phyloP scores from a whole-genome alignment of 345 rosid species.

The Jatropha curcas region DNA sequence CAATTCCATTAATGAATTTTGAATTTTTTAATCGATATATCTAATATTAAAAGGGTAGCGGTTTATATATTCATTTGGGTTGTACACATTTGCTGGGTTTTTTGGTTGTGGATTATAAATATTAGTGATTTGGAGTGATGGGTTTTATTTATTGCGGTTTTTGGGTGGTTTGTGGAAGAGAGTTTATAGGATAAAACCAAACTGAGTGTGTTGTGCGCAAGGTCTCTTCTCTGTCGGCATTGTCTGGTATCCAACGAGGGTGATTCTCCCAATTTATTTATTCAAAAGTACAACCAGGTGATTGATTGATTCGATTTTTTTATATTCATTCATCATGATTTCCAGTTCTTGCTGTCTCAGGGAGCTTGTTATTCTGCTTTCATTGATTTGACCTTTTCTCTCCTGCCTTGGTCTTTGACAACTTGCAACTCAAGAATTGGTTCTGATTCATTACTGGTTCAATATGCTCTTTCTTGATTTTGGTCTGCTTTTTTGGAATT shows the following conservation, averaged over 20 bases:
- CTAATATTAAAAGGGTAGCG: conserved; percentile 35
- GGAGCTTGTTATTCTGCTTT: conserved; percentile 4
- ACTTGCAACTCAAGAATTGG: conserved; percentile 20
- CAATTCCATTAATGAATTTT: too few relatives aligned
- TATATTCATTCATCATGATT: conserved; percentile 12
- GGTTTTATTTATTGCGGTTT: neutral
- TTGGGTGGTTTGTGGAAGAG: conserved; percentile 1
- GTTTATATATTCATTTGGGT: neutral
- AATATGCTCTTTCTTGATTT: neutral
- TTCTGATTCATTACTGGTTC: conserved; percentile 23
- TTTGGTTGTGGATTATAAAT: conserved; percentile 11
- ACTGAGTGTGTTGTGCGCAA: conserved; percentile 55
- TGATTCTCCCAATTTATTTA: conserved; percentile 42
- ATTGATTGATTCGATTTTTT: conserved; percentile 8
- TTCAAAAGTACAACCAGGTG: conserved; percentile 39
- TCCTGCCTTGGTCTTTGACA: conserved; percentile 3
- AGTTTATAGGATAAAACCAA: neutral
- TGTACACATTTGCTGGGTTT: conserved; percentile 23
- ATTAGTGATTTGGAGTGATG: conserved; percentile 1
- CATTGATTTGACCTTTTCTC: conserved; percentile 17
- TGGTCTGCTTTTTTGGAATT: conserved; percentile 17
- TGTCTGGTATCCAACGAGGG: conserved; percentile 82
- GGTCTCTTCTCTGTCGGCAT: conserved; percentile 94
- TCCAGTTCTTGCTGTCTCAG: conserved; percentile 12
- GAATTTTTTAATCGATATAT: too few relatives aligned